Percentiles rank a stretch among this genome's conserved stretches.
Evolutionary conservation across 345 rosid genomes (phyloP).

Genomic region (Gossypium rotundifolium): DNA sequence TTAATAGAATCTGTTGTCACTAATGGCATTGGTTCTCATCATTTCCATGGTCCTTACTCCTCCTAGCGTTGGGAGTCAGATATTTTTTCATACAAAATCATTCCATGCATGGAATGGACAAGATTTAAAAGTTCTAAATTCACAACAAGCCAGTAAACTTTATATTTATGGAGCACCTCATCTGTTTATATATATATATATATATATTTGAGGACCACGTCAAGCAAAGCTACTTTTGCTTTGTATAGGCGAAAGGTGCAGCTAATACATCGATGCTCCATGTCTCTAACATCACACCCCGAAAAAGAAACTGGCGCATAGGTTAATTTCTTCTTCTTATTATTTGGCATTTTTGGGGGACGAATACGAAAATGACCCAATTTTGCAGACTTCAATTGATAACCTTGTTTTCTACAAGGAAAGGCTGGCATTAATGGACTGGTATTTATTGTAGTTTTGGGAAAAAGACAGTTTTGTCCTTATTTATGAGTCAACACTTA

Average conservation of each 20-base stretch:
- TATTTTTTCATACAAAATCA: too few species aligned
- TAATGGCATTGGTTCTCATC: too few species aligned
- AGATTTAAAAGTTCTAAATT: too few species aligned
- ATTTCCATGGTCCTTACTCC: too few species aligned
- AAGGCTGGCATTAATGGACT: background rate
- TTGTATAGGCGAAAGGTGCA: background rate
- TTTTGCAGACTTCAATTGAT: background rate
- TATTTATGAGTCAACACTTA: too few species aligned
- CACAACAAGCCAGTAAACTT: too few species aligned
- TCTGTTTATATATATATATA: background rate
- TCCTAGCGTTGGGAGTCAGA: too few species aligned
- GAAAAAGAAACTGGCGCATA: background rate
- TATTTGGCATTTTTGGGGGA: background rate
- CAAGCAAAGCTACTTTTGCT: background rate
- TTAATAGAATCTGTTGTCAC: too few species aligned
- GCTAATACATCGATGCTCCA: background rate
- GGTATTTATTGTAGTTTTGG: background rate
- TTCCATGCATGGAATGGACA: background rate
- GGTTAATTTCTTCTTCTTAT: background rate
- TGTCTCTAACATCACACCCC: background rate
- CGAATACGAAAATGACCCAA: background rate
- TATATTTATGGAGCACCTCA: background rate
- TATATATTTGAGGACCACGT: conserved; percentile 3
- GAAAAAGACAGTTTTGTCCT: background rate
- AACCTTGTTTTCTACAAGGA: background rate